Evolutionary conservation across 1,284 basidiomycete genomes (phyloP).

Genomic region (Leccinum solheimii): DNA sequence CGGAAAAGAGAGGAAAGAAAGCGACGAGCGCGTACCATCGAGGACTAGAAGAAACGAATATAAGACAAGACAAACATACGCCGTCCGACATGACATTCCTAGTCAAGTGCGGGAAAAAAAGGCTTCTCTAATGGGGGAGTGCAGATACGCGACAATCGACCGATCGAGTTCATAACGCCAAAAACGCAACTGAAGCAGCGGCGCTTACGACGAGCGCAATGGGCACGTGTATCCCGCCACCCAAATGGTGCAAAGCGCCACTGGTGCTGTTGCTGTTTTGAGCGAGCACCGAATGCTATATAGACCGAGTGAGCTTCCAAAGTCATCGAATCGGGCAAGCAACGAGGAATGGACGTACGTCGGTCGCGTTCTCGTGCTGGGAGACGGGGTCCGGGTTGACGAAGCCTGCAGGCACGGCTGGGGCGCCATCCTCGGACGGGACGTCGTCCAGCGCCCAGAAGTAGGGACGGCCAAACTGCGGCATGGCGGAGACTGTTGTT

Average conservation of each 20-base stretch:
- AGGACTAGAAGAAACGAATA: neutral
- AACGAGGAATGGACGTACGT: neutral
- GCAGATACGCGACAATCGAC: neutral
- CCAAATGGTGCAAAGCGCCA: constrained; percentile 11
- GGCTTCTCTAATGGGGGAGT: too few species aligned
- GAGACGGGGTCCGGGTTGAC: neutral
- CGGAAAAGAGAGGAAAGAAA: neutral
- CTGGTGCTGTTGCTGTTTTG: constrained; percentile 8
- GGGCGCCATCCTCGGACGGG: neutral
- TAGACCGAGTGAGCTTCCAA: neutral
- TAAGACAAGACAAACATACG: neutral
- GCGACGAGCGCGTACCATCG: neutral
- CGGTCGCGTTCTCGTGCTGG: neutral
- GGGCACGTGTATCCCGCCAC: neutral
- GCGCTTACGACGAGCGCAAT: constrained; percentile 9
- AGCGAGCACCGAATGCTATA: neutral
- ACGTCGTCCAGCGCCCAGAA: constrained; percentile 16
- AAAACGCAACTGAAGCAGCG: constrained; percentile 10
- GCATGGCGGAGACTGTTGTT: constrained; percentile 16
- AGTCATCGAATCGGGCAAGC: neutral
- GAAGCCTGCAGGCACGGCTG: neutral
- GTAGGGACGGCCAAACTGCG: constrained; percentile 20
- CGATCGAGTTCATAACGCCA: constrained; percentile 7
- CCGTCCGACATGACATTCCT: neutral
- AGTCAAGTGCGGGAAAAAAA: too few species aligned